phyloP scores from a whole-genome alignment of 768 basidiomycete species.

The Pleurotus citrinopileatus region DNA sequence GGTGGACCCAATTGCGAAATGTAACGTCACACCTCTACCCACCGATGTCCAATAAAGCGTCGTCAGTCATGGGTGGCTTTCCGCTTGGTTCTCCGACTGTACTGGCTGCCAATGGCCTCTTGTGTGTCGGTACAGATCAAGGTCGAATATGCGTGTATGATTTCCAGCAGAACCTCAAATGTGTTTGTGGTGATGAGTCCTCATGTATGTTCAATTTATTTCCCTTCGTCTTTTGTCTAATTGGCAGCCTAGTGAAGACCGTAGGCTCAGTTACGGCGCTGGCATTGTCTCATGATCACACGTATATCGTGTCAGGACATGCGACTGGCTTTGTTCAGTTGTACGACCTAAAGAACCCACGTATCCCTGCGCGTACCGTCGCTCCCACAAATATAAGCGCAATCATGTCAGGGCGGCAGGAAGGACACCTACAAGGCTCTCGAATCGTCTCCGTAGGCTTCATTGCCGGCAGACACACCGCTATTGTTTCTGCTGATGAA shows the following conservation, averaged over 20 bases:
- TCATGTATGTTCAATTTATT: conserved; percentile 46
- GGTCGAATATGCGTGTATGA: conserved; percentile 85
- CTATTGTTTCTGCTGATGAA: conserved; percentile 88
- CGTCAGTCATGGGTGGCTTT: conserved; percentile 57
- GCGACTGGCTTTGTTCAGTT: conserved; percentile 80
- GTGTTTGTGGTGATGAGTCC: conserved; percentile 71
- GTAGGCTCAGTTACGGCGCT: conserved; percentile 85
- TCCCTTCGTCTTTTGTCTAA: conserved; percentile 10
- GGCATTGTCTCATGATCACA: conserved; percentile 90
- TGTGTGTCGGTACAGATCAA: conserved; percentile 83
- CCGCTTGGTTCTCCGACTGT: conserved; percentile 71
- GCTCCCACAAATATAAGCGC: conserved; percentile 64
- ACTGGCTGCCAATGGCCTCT: conserved; percentile 79
- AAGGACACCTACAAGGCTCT: conserved; percentile 82
- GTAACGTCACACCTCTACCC: conserved; percentile 59
- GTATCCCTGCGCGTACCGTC: conserved; percentile 65
- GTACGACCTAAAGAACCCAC: conserved; percentile 74
- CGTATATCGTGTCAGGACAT: conserved; percentile 89
- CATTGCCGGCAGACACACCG: conserved; percentile 89
- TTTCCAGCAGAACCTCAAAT: conserved; percentile 82
- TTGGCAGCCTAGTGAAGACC: conserved; percentile 40
- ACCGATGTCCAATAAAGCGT: conserved; percentile 53
- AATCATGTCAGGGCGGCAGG: conserved; percentile 75
- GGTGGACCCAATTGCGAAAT: conserved; percentile 67
- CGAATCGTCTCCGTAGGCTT: conserved; percentile 83